Percentiles rank a stretch among this genome's conserved stretches.
Conservation (phyloP, 306 rosid genomes). For the Corylus heterophylla region DNA sequence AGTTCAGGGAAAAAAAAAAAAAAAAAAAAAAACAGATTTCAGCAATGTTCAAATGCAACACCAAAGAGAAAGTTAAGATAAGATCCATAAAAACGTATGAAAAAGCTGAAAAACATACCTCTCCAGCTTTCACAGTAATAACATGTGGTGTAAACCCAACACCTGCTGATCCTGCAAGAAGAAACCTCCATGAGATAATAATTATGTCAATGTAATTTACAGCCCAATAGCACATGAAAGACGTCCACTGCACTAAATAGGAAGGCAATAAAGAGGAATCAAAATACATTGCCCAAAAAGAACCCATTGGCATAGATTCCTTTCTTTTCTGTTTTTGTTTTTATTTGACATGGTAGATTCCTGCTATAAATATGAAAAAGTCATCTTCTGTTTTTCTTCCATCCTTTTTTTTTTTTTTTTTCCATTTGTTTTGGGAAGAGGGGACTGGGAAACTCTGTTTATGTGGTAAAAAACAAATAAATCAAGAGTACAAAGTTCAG, state of each 20-base stretch:
- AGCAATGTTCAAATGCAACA: conserved; percentile 5
- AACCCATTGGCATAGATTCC: not conserved
- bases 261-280: not conserved
- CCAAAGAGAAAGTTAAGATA: not conserved
- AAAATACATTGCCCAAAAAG: not conserved
- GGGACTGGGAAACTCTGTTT: not conserved
- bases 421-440: not conserved
- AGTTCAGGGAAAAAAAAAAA: not conserved
- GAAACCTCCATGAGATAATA: conserved; percentile 10
- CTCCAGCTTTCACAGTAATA: conserved; percentile 71
- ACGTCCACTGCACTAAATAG: not conserved
- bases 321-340: not conserved
- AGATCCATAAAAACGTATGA: not conserved
- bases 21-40: not conserved
- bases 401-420: not conserved
- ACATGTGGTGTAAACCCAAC: conserved; percentile 55
- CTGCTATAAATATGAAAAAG: not conserved
- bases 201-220: not conserved
- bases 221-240: not conserved
- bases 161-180: conserved; percentile 51
- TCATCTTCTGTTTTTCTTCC: not conserved
- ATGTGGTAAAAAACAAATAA: no score
- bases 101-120: conserved; percentile 38
- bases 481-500: not conserved
- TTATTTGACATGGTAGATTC: not conserved